Conservation (phyloP, 306 rosid species). For the Vicia faba region DNA sequence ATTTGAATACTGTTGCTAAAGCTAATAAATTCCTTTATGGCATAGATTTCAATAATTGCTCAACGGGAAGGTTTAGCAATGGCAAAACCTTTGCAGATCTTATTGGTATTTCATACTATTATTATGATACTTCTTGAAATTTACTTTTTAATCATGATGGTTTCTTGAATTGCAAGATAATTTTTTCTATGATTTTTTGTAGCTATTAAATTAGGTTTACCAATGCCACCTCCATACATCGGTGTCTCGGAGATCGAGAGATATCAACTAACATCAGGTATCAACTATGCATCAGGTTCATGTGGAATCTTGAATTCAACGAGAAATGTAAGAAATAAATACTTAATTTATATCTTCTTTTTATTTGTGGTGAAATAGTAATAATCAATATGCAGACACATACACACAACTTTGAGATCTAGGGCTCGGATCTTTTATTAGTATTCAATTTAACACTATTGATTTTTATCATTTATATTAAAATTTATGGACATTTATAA, state of each 20-base stretch:
- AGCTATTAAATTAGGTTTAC: slow-evolving; percentile 15
- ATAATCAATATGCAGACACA: no score
- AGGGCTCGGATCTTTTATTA: no score
- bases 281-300: slow-evolving; percentile 12
- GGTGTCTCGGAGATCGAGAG: not conserved
- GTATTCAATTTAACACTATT: no score
- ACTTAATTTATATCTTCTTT: no score
- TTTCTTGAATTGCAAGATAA: not conserved
- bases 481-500: no score
- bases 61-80: slow-evolving; percentile 13
- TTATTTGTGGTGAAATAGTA: no score
- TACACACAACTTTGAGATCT: no score
- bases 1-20: slow-evolving; percentile 7
- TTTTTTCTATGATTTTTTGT: not conserved
- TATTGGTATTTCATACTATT: no score
- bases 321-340: not conserved
- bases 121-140: no score
- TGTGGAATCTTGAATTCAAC: slow-evolving; percentile 26
- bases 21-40: slow-evolving; percentile 10
- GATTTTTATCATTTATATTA: no score
- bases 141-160: no score
- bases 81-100: slow-evolving; percentile 25
- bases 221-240: slow-evolving; percentile 24
- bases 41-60: slow-evolving; percentile 13
- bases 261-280: slow-evolving; percentile 6